Base-by-base conservation (phyloP, 495 filamentous ascomycete genomes). In the Cladorrhinum samala region DNA sequence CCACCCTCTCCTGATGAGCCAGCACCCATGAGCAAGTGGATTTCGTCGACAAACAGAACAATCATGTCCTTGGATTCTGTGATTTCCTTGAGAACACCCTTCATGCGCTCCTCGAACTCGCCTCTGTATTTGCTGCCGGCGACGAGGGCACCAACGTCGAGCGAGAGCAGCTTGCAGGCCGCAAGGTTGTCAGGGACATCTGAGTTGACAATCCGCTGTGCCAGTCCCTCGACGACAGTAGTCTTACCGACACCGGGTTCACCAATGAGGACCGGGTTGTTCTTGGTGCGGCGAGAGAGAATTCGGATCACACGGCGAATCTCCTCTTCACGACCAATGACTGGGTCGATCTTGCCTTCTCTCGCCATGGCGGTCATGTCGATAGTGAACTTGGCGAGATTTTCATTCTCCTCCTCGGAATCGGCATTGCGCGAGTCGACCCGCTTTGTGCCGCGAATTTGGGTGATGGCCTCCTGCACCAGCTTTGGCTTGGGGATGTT, bases 221-320 rank as follows among this genome's bases (percentile, higher is more conserved):
- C 93, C n/a, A 98, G 78, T 59, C 93, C 94, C 74, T 98, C 93
- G 25, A 96, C 91, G 47, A 98, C 90, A 2, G 93, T 96, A 11
- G 93, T 98, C 75, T 98, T 98, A 58, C 93, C 93, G 14, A 98
- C 93, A 83, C 93, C 93, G 8, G 93, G 93, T 67, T 97, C 93
- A 68, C 93, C 93, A 52, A 82, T 80, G 54, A 98, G 79, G 14
- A 96, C 93, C 2, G 93, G 93, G 66, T 98, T 98, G 76, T 98
- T 98, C 81, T 98, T 98, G 45, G 93, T 97, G 58, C 93, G 82
- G 58, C 93, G 79, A 11, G 89, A 93, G 20, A 98, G 78, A 49
- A 98, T 97, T 18, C 93, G 83, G 51, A 98, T 85, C 9, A 97
- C 93, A 54, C 93, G 83, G 58, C 93, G 77, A 59, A 97, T 96